phyloP scores from a whole-genome alignment of 495 filamentous ascomycete genomes.

The Xylona heveae region DNA sequence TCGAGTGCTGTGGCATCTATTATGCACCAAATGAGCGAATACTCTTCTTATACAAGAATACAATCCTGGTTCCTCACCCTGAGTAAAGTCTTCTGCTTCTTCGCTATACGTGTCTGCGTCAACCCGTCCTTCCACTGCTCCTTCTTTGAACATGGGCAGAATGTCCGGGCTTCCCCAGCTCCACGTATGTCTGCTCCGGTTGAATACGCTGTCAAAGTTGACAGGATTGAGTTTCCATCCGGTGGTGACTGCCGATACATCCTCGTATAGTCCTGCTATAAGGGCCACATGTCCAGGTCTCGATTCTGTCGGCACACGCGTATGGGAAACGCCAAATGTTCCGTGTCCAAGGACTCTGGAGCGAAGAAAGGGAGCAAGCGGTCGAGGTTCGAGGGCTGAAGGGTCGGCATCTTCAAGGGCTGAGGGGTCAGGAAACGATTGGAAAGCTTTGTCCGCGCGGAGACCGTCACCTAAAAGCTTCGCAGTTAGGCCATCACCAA shows the following conservation, averaged over 20 bases:
- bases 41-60: neutral
- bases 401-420: conserved; percentile 22
- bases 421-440: conserved; percentile 79
- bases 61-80: conserved; percentile 9
- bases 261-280: conserved; percentile 94
- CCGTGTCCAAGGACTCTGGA: conserved; percentile 71
- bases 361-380: conserved; percentile 84
- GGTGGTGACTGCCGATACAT: conserved; percentile 92
- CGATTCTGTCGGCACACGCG: conserved; percentile 92
- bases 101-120: conserved; percentile 67
- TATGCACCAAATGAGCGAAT: conserved; percentile 4
- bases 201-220: conserved; percentile 98
- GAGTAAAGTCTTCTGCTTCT: conserved; percentile 77
- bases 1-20: conserved; percentile 61
- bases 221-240: conserved; percentile 99
- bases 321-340: conserved; percentile 98
- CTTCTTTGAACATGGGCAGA: conserved; percentile 88
- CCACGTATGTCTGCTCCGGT: conserved; percentile 90
- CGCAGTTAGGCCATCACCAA: neutral
- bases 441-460: conserved; percentile 94
- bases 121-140: conserved; percentile 69
- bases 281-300: conserved; percentile 93
- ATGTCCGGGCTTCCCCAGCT: conserved; percentile 99
- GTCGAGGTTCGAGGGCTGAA: conserved; percentile 38
- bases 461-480: conserved; percentile 54